Evolutionary conservation across 805 yeast genomes (phyloP), one percentile per base, ranked within the genome.

Genomic region (Cyberlindnera nakhonratchasimensis): DNA sequence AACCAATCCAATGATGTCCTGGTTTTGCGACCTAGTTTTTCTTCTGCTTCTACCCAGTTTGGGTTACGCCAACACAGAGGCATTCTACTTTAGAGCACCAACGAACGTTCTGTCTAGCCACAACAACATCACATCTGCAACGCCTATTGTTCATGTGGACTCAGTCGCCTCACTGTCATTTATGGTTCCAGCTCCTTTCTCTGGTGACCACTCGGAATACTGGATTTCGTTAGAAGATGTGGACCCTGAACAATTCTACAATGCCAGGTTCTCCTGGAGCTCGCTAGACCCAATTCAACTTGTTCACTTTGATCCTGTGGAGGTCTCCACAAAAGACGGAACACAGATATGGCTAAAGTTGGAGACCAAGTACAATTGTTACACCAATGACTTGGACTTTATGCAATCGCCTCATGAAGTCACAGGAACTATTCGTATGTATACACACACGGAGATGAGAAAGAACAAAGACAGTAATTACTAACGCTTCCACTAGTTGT

Each of bases 231-330:
- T 51, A 9, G 34, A 39, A 6, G 50, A 42, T 10, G 12, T 39
- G 13, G 32, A 21, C 12, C 36, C 36, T 6, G 20, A 18, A 3
- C 12, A 12, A 2, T 31, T 40, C n/a, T 47, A 51, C 39, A 48
- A 49, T 36, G 53, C 47, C 1, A 42, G 53, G 30, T 41, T 51
- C n/a, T 48, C 56, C 2, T 55, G 58, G 58, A 52, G 54, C 35
- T 45, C 60, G 6, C 42, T 54, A 12, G 57, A 55, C 31, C 54
- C 58, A 2, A 40, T 54, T 16, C 37, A 46, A 6, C 39, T 52
- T 1, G 22, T 40, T 2, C 38, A 43, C n/a, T 50, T 49, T 22
- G 51, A 51, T n/a, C 28, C 43, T 10, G 33, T 36, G 6, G 30
- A 39, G 5, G 8, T 42, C 13, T 38, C 34, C 16, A 14, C 9